A percentile compares a stretch with the other conserved stretches of the same genome.
phyloP scores from a whole-genome alignment of 352 stramenopile species.

The Chrysophaeum taylorii region DNA sequence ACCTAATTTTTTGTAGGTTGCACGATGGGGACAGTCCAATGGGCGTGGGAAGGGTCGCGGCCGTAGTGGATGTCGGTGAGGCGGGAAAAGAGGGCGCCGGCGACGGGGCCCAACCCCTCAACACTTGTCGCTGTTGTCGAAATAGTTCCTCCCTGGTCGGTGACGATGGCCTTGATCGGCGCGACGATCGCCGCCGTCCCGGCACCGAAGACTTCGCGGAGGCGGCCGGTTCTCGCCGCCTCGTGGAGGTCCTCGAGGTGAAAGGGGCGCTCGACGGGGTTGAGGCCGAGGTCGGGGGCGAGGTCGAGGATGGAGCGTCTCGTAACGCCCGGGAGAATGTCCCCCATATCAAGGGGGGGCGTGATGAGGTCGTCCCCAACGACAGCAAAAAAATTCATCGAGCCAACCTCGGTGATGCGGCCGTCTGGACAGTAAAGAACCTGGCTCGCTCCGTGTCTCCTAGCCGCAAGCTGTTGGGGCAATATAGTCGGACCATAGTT shows the following conservation, averaged over 20 bases:
- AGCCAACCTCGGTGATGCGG: slow-evolving; percentile 68
- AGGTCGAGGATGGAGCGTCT: slow-evolving; percentile 85
- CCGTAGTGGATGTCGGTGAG: slow-evolving; percentile 68
- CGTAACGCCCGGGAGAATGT: slow-evolving; percentile 94
- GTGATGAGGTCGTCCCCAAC: slow-evolving; percentile 84
- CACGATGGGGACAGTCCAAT: slow-evolving; percentile 18
- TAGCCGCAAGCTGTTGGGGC: slow-evolving; percentile 66
- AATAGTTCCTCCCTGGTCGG: slow-evolving; percentile 79
- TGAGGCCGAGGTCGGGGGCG: slow-evolving; percentile 68
- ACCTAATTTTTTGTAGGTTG: too few relatives aligned
- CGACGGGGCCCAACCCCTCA: slow-evolving; percentile 62
- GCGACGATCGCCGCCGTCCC: slow-evolving; percentile 87
- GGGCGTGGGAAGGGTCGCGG: background rate
- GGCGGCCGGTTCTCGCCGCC: slow-evolving; percentile 67
- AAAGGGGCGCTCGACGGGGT: slow-evolving; percentile 83
- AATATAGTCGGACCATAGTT: slow-evolving; percentile 79
- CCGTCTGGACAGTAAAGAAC: slow-evolving; percentile 85
- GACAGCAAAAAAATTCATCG: slow-evolving; percentile 90
- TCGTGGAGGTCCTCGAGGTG: slow-evolving; percentile 85
- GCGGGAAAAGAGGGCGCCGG: slow-evolving; percentile 70
- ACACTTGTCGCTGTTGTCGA: slow-evolving; percentile 74
- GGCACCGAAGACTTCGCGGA: slow-evolving; percentile 87
- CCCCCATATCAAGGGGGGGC: slow-evolving; percentile 74
- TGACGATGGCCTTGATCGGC: slow-evolving; percentile 83
- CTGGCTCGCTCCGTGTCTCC: slow-evolving; percentile 59